Evolutionary conservation across 441 rosid species (phyloP), one percentile per base, ranked within the genome.

Genomic region (Hypseocharis bilobata): DNA sequence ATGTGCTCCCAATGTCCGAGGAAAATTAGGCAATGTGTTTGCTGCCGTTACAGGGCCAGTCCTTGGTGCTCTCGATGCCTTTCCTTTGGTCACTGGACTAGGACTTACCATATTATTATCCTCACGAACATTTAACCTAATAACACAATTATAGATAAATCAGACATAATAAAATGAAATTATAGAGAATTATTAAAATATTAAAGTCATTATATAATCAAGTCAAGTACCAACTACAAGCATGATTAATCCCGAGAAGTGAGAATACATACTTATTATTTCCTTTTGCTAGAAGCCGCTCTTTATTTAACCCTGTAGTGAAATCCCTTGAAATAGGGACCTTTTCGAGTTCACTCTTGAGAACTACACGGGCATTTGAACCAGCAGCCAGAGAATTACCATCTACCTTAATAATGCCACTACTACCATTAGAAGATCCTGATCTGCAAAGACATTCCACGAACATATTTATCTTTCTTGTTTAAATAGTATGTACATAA

Each of bases 41-140:
- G 84, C 80, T 73, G 78, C 82, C 87, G 80, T 79, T 45, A 83
- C 60, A 62, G 88, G 78, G 65, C 90, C 79, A 73, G 88, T 85
- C 71, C 97, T 80, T 28, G 94, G 82, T 45, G 81, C 86, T 73
- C 92, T 81, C 51, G 93, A 85, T 63, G 75, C 75, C 69, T 89
- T 93, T 69, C 80, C 85, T 81, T 89, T 94, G 45, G 81, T 71
- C 60, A 67, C 64, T 65, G 83, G 77, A 80, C 70, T 77, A 30
- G 89, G 81, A 77, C 77, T 71, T 76, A 75, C 83, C 38, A 83
- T 74, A 69, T 77, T 77, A 64, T 68, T 76, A 45, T 83, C 96
- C 47, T 80, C 93, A 61, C 70, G 84, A 67, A 77, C 70, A 79
- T 64, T 81, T 78, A 80, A 63, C 85, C 97, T 93, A 78, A 57